Base-by-base conservation (phyloP, 345 rosid species). In the Microcos paniculata region DNA sequence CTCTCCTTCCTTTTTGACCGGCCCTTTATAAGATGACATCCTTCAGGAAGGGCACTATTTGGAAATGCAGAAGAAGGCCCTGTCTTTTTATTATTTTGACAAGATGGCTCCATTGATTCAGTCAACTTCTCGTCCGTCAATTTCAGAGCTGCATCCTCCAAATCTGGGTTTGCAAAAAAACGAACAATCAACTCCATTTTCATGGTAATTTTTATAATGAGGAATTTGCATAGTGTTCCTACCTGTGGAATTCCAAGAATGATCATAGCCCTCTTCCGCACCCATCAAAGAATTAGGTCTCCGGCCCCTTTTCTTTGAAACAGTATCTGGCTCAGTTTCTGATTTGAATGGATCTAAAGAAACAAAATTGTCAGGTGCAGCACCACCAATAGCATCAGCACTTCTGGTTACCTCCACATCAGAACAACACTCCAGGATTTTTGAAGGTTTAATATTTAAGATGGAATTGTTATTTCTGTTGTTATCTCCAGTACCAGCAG, bases 251-350 rank as follows among this genome's bases (percentile, higher is more conserved):
- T 77, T 55, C 94, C 90, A 86, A 77, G 86, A 77, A 72, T 81
- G 87, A 72, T 87, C 86, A 77, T 86, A 86, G 57, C 91, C 91
- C 85, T 92, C 94, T 58, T 81, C 93, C 35, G 93, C 84, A 76
- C 83, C 88, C 84, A 89, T 86, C 80, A 87, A 81, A 38, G 92
- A 81, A 82, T 85, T 94, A 58, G 88, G 94, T 84, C 82, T 87
- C 75, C 87, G 57, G 21, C 88, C 90, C 81, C 94, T 89, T 83
- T 80, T 91, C 85, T 73, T 85, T 14, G 82, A 75, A 66, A 77
- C 66, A 18, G 79, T 82, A 64, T 80, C 83, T 64, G 76, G 80
- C 73, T 84, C 84, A 28, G 28, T 80, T 75, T 83, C 88, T 57
- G 65, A 61, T 67, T 80, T 72, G 71, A 56, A 53, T 58, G 59